phyloP scores from a whole-genome alignment of 441 rosid species.

The Populus hybrid region DNA sequence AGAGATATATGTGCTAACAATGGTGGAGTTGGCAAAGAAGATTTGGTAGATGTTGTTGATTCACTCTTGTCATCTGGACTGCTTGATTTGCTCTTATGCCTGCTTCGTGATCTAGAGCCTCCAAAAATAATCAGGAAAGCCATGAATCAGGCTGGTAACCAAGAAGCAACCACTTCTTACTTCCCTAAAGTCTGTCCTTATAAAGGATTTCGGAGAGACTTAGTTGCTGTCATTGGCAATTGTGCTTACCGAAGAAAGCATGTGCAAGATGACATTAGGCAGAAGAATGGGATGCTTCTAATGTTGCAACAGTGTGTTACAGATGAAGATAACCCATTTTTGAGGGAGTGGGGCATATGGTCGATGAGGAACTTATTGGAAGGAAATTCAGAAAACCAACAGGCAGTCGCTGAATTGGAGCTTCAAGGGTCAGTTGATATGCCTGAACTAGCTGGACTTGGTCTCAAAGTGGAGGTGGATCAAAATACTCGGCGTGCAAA shows the following conservation, averaged over 20 bases:
- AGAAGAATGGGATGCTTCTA: slow-evolving; percentile 48
- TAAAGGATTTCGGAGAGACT: slow-evolving; percentile 74
- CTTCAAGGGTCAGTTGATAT: slow-evolving; percentile 62
- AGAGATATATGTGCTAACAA: slow-evolving; percentile 59
- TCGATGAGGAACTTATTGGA: slow-evolving; percentile 62
- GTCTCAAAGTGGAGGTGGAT: slow-evolving; percentile 72
- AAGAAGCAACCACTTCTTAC: slow-evolving; percentile 19
- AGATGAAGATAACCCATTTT: slow-evolving; percentile 71
- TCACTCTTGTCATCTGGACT: slow-evolving; percentile 49
- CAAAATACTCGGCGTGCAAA: slow-evolving; percentile 48
- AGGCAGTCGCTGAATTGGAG: slow-evolving; percentile 65
- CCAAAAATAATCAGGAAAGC: slow-evolving; percentile 54
- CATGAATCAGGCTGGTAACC: slow-evolving; percentile 29
- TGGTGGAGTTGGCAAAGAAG: slow-evolving; percentile 26
- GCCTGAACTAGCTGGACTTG: slow-evolving; percentile 67
- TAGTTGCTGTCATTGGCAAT: slow-evolving; percentile 77
- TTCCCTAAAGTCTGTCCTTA: slow-evolving; percentile 54
- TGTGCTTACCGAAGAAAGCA: slow-evolving; percentile 46
- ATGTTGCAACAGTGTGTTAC: slow-evolving; percentile 74
- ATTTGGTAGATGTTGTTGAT: slow-evolving; percentile 32
- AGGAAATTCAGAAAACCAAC: slow-evolving; percentile 71
- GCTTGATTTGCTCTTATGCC: slow-evolving; percentile 39
- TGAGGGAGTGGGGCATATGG: slow-evolving; percentile 94
- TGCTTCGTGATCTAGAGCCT: slow-evolving; percentile 67
- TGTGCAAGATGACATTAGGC: slow-evolving; percentile 62